A percentile compares a stretch with the other conserved stretches of the same genome.
These are phyloP conservation scores for Solanum acaule DNA, from an alignment of 257 asterid species.

Conservation along the genomic window DNA sequence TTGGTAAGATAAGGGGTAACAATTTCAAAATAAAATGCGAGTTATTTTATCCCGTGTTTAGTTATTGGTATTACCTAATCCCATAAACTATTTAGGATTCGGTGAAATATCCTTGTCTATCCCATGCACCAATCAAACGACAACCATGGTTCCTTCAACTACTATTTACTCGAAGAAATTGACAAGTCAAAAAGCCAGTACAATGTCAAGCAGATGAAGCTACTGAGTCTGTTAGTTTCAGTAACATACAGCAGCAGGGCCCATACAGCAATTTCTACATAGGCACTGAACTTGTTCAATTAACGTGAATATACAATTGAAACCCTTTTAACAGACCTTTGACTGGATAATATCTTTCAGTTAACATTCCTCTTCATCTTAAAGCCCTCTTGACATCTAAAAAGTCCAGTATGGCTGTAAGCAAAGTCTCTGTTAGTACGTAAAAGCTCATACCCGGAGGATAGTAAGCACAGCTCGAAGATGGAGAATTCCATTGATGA, in stretches of 20 bases:
- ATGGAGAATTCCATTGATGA: conserved; percentile 7
- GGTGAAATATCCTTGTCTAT: background rate
- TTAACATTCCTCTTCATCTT: background rate
- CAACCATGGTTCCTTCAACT: background rate
- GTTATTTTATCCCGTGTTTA: background rate
- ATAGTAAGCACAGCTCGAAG: conserved; percentile 8
- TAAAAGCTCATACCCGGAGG: background rate
- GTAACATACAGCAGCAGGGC: background rate
- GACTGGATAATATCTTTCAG: background rate
- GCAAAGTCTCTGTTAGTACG: background rate
- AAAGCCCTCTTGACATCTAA: background rate
- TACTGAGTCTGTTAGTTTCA: background rate
- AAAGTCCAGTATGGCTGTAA: background rate
- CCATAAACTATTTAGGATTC: background rate
- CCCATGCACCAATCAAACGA: background rate
- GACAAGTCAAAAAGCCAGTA: background rate
- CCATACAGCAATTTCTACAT: background rate
- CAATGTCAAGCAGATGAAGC: background rate
- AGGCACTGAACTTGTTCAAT: background rate
- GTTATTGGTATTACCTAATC: background rate
- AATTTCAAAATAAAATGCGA: background rate
- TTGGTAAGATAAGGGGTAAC: background rate
- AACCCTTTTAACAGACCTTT: background rate
- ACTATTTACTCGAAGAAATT: background rate
- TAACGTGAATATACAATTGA: background rate